These are phyloP conservation scores for Caloboletus firmus DNA, from an alignment of 1,284 basidiomycete genomes.

Conservation along the genomic window DNA sequence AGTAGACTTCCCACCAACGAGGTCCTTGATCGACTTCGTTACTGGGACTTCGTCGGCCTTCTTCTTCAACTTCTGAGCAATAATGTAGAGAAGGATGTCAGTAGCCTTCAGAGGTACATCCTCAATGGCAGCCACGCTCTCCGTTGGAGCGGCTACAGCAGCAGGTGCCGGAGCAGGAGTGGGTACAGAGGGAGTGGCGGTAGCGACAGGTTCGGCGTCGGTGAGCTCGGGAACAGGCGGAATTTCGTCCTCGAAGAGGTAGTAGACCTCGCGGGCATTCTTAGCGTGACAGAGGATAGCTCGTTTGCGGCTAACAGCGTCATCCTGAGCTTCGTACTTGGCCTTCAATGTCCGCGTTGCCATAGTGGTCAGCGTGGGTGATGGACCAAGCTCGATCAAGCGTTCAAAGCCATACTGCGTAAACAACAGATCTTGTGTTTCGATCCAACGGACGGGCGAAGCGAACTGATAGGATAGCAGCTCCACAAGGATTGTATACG, in stretches of 20 bases:
- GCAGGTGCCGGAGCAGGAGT: constrained; percentile 47
- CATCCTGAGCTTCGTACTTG: constrained; percentile 91
- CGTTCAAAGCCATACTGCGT: constrained; percentile 88
- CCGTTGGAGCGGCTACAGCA: constrained; percentile 49
- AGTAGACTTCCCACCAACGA: constrained; percentile 97
- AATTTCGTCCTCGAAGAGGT: constrained; percentile 90
- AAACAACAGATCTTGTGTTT: constrained; percentile 97
- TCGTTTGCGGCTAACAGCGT: constrained; percentile 79
- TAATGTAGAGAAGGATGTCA: constrained; percentile 86
- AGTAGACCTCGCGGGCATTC: constrained; percentile 96
- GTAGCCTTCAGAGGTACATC: constrained; percentile 91
- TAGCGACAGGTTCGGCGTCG: constrained; percentile 41
- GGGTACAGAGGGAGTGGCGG: constrained; percentile 46
- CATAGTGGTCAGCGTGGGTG: constrained; percentile 96
- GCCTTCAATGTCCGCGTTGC: constrained; percentile 92
- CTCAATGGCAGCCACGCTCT: constrained; percentile 73
- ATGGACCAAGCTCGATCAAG: constrained; percentile 94
- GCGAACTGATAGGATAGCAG: constrained; percentile 96
- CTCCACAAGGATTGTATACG: constrained; percentile 95
- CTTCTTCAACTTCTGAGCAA: constrained; percentile 99
- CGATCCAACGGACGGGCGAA: constrained; percentile 97
- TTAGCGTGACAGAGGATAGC: constrained; percentile 92
- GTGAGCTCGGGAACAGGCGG: constrained; percentile 49
- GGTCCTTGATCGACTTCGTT: constrained; percentile 97
- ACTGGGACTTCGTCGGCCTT: constrained; percentile 84